Evolutionary conservation across 2,329 filamentous ascomycete species (phyloP).

Genomic region (Aspergillus caelatus): DNA sequence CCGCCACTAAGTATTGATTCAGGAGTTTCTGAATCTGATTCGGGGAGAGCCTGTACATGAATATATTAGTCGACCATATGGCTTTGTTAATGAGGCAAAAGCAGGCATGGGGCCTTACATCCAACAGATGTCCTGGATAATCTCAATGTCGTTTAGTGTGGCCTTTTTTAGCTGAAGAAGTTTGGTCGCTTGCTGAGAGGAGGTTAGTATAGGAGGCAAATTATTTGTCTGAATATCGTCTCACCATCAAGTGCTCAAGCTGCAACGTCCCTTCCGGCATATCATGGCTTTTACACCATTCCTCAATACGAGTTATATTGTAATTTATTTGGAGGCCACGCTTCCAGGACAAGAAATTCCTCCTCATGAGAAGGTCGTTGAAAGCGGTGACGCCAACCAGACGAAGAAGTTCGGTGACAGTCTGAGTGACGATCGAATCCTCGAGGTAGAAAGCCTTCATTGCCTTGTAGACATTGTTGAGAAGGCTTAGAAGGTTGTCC

Average conservation of each 20-base stretch:
- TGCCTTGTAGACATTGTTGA: slow-evolving; percentile 96
- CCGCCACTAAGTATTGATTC: slow-evolving; percentile 97
- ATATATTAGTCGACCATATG: slow-evolving; percentile 13
- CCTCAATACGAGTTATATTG: slow-evolving; percentile 98
- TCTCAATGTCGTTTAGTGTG: slow-evolving; percentile 97
- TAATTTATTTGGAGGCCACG: slow-evolving; percentile 99
- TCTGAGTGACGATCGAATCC: slow-evolving; percentile 93
- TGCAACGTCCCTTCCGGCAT: slow-evolving; percentile 98
- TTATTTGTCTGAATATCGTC: slow-evolving; percentile 20
- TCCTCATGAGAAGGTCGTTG: slow-evolving; percentile 95
- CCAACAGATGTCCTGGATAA: slow-evolving; percentile 99
- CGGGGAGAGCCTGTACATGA: slow-evolving; percentile 73
- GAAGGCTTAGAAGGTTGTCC: slow-evolving; percentile 92
- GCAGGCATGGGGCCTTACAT: slow-evolving; percentile 68
- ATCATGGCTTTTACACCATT: slow-evolving; percentile 99
- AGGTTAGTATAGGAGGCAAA: slow-evolving; percentile 16
- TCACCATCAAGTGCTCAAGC: slow-evolving; percentile 94
- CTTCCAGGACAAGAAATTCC: slow-evolving; percentile 99
- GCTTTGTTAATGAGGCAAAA: not conserved
- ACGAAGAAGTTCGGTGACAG: slow-evolving; percentile 87
- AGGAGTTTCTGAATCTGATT: slow-evolving; percentile 99
- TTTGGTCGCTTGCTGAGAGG: slow-evolving; percentile 85
- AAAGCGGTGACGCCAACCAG: slow-evolving; percentile 97
- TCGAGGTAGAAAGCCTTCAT: slow-evolving; percentile 99
- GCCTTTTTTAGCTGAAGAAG: slow-evolving; percentile 98